These are phyloP conservation scores for Calocybe gangraenosa DNA, from an alignment of 768 basidiomycete species.

Conservation along the genomic window DNA sequence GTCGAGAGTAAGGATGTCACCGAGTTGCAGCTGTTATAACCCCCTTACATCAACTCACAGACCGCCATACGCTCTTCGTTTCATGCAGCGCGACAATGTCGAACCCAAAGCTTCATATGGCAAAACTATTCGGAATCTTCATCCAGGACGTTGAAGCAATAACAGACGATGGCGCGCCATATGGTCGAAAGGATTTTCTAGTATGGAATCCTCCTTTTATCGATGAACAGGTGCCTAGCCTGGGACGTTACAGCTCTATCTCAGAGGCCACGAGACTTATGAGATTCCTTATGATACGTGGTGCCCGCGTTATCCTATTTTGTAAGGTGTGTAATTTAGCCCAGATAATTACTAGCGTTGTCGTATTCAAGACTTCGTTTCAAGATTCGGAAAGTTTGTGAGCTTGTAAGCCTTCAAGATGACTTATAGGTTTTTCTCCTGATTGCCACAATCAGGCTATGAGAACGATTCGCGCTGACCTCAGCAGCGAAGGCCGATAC, in stretches of 20 bases:
- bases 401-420: constrained; percentile 48
- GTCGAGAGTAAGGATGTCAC: constrained; percentile 59
- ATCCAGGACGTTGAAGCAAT: constrained; percentile 60
- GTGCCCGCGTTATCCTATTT: constrained; percentile 82
- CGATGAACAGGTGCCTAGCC: constrained; percentile 46
- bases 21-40: background rate
- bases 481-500: constrained; percentile 68
- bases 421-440: constrained; percentile 1
- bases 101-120: constrained; percentile 75
- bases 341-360: background rate
- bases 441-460: constrained; percentile 52
- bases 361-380: background rate
- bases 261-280: constrained; percentile 69
- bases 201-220: constrained; percentile 70
- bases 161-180: constrained; percentile 78
- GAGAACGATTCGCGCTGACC: constrained; percentile 67
- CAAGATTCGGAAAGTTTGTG: constrained; percentile 78
- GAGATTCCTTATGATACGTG: constrained; percentile 77
- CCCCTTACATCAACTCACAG: constrained; percentile 27
- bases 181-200: constrained; percentile 74
- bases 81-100: constrained; percentile 88
- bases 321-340: constrained; percentile 56
- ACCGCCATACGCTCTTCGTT: constrained; percentile 57
- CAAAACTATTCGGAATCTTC: constrained; percentile 65
- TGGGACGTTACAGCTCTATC: constrained; percentile 57